Percentiles rank a stretch among this genome's conserved stretches.
Conservation (phyloP, 1,284 basidiomycete genomes). For the Peniophora sp. region DNA sequence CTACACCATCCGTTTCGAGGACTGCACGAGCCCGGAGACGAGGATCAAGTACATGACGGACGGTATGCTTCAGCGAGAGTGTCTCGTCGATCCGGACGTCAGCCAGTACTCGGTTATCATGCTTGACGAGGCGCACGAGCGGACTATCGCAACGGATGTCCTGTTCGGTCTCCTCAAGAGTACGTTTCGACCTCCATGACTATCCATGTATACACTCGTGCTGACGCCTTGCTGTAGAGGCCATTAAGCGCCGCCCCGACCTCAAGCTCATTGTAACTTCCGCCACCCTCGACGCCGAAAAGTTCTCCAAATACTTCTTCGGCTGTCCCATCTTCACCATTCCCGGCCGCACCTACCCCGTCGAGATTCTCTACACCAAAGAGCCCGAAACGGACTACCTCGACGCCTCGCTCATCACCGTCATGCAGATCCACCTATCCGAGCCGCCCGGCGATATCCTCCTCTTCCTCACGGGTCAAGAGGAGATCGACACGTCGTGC, state of each 20-base stretch:
- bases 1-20: conserved; percentile 98
- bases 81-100: conserved; percentile 91
- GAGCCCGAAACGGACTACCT: conserved; percentile 99
- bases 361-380: conserved; percentile 96
- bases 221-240: conserved; percentile 54
- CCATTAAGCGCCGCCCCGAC: conserved; percentile 89
- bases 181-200: conserved; percentile 31
- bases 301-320: conserved; percentile 98
- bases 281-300: conserved; percentile 97
- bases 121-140: conserved; percentile 98
- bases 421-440: conserved; percentile 98
- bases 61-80: conserved; percentile 97
- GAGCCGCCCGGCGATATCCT: conserved; percentile 96
- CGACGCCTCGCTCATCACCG: conserved; percentile 95
- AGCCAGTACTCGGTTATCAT: conserved; percentile 93
- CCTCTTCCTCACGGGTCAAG: conserved; percentile 96
- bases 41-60: conserved; percentile 99
- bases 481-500: conserved; percentile 97
- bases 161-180: conserved; percentile 95
- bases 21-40: conserved; percentile 95
- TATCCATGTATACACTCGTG: background rate
- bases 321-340: conserved; percentile 99
- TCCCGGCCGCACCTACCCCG: conserved; percentile 96
- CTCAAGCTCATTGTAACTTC: conserved; percentile 98
- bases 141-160: conserved; percentile 97